phyloP scores from a whole-genome alignment of 768 basidiomycete genomes.

The Mycena rebaudengoi region DNA sequence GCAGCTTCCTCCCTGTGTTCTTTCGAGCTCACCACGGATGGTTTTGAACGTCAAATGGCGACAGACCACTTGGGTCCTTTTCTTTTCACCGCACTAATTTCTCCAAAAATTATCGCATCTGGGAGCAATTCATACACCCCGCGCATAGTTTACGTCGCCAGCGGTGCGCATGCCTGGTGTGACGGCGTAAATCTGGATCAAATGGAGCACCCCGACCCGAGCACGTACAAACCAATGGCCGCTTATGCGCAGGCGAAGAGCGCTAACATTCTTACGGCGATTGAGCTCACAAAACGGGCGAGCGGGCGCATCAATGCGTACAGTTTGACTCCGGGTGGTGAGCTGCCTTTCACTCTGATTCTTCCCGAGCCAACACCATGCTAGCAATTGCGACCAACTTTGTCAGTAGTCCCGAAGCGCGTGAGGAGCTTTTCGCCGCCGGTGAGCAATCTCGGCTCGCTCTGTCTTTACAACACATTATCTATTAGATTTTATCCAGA shows the following conservation, averaged over 20 bases:
- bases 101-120: constrained; percentile 3
- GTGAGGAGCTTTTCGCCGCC: neutral
- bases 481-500: neutral
- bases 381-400: constrained; percentile 20
- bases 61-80: constrained; percentile 22
- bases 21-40: constrained; percentile 12
- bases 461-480: neutral
- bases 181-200: constrained; percentile 4
- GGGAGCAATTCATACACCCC: neutral
- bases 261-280: constrained; percentile 16
- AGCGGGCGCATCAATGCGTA: constrained; percentile 9
- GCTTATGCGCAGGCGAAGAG: constrained; percentile 19
- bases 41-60: constrained; percentile 16
- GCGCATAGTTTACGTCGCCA: constrained; percentile 19
- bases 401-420: neutral
- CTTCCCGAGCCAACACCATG: neutral
- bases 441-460: neutral
- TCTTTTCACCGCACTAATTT: constrained; percentile 23
- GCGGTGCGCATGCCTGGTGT: constrained; percentile 15
- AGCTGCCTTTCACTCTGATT: neutral
- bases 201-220: constrained; percentile 12
- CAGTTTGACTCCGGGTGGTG: constrained; percentile 21
- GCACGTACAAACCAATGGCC: constrained; percentile 3
- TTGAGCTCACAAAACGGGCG: constrained; percentile 16
- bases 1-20: constrained; percentile 5